Evolutionary conservation across 1,284 basidiomycete species (phyloP), one percentile per base, ranked within the genome.

Genomic region (Coniferiporia sulphurascens): DNA sequence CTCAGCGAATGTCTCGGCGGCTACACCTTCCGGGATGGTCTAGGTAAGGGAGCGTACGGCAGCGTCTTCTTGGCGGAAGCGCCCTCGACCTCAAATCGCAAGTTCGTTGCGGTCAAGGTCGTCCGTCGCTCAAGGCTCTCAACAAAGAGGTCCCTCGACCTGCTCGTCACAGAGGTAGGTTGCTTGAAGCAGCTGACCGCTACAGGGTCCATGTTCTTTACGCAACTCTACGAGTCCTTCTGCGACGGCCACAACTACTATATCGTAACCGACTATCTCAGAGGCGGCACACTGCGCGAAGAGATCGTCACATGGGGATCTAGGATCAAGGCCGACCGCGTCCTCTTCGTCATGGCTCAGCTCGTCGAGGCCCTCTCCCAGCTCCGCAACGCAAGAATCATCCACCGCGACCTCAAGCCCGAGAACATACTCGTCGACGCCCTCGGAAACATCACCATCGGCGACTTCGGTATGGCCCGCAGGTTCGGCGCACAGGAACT

Each of bases 341-440:
- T 56, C 12, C 41, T 57, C 9, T 45, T 61, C 38, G 49, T 57
- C 19, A 57, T 61, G 35, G 49, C 51, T 17, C 51, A 57, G 43
- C 55, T 61, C 12, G 49, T 61, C 15, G 45, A 57, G 32, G 51
- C 54, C 7, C 49, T 61, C 43, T 9, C 15, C 9, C 55, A 57
- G n/a, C 43, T 61, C 17, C 54, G 51, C 15, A 12, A 19, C 3
- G 19, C 43, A 22, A 83, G 82, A 67, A 84, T 86, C 65, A 81
- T 85, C 21, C 84, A 86, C 70, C 77, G 84, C 34, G 84, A 86
- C 67, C 82, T 86, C 68, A 85, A 86, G 67, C 84, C 84, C 27
- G 82, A 83, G 70, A 86, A 86, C 66, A 84, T 85, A 55, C 72
- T 86, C 12, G 71, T 82, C 51, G 79, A 80, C 67, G 71, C 71